Evolutionary conservation across 129 eudicot genomes (phyloP), one percentile per base, ranked within the genome.

Genomic region (Gnaphalium uliginosum): DNA sequence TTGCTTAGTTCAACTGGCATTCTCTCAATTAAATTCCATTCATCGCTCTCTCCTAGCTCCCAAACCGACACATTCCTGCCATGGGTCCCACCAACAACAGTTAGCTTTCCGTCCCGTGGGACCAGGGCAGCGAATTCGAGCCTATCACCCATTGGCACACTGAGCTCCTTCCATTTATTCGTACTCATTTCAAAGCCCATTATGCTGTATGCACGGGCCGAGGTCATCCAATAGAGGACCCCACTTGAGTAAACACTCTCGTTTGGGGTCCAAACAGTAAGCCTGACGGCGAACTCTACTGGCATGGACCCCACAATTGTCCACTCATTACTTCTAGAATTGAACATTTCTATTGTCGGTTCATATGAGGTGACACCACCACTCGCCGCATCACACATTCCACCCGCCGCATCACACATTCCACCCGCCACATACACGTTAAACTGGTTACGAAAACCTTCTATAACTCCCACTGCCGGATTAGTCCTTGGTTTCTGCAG

Each of bases 221-320:
- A 88, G 21, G 97, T 91, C 74, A 89, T 87, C 97, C 96, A 87
- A 18, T 91, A 89, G 3, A 91, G 69, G 27, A 81, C 71, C 75
- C 90, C 90, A 41, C 56, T 76, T 5, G 85, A 77, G 70, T 51
- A 80, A 22, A 87, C 96, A 69, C 96, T 84, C 78, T 85, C 97
- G 54, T 85, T 86, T 4, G 90, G 96, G 46, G 90, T 88, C 97
- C 97, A 91, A 21, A 89, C 92, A 0, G 96, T 89, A 24, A 91
- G 83, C 84, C 97, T 86, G 65, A 86, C 92, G 0, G 92, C 90
- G 21, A 85, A 84, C 57, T 88, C 96, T 2, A 86, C 71, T 51
- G 91, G 96, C 87, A 90, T 86, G 50, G 87, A 69, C 30, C 91
- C 89, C 7, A 82, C 35, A 3, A 86, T 30, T 4, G 14, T 56